Evolutionary conservation across 2,329 filamentous ascomycete genomes (phyloP).

Genomic region (Calonectria multiphialidica): DNA sequence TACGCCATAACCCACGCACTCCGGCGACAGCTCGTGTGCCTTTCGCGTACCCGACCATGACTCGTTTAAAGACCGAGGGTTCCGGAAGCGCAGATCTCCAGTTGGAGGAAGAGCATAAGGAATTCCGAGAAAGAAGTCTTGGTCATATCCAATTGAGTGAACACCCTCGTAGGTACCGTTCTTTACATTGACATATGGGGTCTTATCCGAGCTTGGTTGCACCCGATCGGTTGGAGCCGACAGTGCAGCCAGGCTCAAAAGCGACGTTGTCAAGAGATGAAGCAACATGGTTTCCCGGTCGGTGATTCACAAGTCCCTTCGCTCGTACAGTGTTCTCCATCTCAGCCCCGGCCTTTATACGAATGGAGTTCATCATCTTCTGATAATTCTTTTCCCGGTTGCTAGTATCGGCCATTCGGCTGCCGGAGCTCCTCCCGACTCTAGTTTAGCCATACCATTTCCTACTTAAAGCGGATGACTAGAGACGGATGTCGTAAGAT

Average conservation of each 20-base stretch:
- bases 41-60: background rate
- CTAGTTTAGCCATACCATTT: background rate
- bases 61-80: slow-evolving; percentile 13
- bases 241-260: background rate
- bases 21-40: background rate
- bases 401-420: background rate
- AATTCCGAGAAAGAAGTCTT: slow-evolving; percentile 14
- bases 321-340: background rate
- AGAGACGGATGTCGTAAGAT: background rate
- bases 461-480: background rate
- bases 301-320: background rate
- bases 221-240: background rate
- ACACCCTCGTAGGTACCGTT: slow-evolving; percentile 15
- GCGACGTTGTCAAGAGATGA: background rate
- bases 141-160: background rate
- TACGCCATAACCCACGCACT: slow-evolving; percentile 17
- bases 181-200: background rate
- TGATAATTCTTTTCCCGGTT: slow-evolving; percentile 12
- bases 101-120: slow-evolving; percentile 12
- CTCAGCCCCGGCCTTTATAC: background rate
- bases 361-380: background rate
- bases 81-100: slow-evolving; percentile 9
- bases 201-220: background rate
- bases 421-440: background rate
- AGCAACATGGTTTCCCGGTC: background rate